Evolutionary conservation across 495 filamentous ascomycete species (phyloP).

Genomic region (Aspergillus kassunensis): DNA sequence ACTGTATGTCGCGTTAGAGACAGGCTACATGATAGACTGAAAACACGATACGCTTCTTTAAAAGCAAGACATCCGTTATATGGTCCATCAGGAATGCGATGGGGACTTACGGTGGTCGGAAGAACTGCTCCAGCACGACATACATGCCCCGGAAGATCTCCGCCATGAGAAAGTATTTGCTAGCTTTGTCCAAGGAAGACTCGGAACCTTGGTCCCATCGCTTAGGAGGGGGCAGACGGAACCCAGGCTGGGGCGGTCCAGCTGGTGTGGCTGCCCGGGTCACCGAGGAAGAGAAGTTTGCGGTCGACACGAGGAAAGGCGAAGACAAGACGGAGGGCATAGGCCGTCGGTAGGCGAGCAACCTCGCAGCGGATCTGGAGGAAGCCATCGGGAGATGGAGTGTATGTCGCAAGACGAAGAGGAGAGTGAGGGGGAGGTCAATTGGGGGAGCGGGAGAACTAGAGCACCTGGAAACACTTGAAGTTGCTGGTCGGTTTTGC

Average conservation of each 20-base stretch:
- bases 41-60: neutral
- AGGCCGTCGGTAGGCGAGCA: constrained; percentile 47
- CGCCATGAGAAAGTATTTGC: constrained; percentile 86
- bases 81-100: neutral
- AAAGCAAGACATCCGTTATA: neutral
- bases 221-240: constrained; percentile 64
- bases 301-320: constrained; percentile 45
- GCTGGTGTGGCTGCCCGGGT: constrained; percentile 61
- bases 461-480: constrained; percentile 16
- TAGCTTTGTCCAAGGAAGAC: constrained; percentile 72
- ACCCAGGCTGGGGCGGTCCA: constrained; percentile 71
- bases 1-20: constrained; percentile 38
- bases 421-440: constrained; percentile 19
- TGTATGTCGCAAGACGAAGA: constrained; percentile 8
- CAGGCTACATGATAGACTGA: neutral
- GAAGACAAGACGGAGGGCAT: constrained; percentile 25
- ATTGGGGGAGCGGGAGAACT: constrained; percentile 20
- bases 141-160: constrained; percentile 99
- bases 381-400: constrained; percentile 44
- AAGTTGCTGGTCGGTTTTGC: constrained; percentile 25
- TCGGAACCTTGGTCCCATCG: constrained; percentile 70
- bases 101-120: constrained; percentile 84
- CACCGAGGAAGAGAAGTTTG: constrained; percentile 61
- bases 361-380: constrained; percentile 47
- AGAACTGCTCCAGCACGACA: constrained; percentile 95